Conservation (phyloP, 495 filamentous ascomycete genomes). For the Penicillium maclennaniae region DNA sequence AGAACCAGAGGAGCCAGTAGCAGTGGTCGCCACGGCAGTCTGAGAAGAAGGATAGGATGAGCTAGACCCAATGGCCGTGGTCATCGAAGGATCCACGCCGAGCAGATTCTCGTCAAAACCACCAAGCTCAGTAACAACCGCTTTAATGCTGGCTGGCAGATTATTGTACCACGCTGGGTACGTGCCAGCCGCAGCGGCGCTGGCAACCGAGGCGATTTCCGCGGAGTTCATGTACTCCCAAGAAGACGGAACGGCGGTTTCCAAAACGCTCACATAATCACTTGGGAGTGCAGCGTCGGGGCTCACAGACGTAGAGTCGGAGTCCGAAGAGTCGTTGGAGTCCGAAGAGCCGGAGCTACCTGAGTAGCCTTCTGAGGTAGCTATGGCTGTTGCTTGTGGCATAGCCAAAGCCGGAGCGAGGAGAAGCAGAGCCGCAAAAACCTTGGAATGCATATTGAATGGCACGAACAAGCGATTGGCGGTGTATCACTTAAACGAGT, state of each 20-base stretch:
- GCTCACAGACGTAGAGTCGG: not conserved
- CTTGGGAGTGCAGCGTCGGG: constrained; percentile 46
- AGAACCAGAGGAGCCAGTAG: not conserved
- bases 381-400: not conserved
- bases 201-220: not conserved
- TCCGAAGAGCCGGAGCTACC: not conserved
- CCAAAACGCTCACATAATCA: constrained; percentile 58
- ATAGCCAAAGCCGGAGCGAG: not conserved
- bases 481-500: not conserved
- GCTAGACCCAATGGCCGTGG: not conserved
- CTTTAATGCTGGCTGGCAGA: not conserved
- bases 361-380: not conserved
- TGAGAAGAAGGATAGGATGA: not conserved
- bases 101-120: not conserved
- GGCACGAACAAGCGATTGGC: not conserved
- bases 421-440: not conserved
- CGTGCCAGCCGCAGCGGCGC: not conserved
- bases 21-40: not conserved
- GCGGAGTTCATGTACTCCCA: not conserved
- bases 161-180: not conserved
- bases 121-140: not conserved
- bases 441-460: not conserved
- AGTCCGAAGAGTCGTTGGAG: not conserved
- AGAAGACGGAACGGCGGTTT: constrained; percentile 42
- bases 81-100: not conserved